phyloP scores from a whole-genome alignment of 2,329 filamentous ascomycete genomes.

The Colletotrichum nymphaeae region DNA sequence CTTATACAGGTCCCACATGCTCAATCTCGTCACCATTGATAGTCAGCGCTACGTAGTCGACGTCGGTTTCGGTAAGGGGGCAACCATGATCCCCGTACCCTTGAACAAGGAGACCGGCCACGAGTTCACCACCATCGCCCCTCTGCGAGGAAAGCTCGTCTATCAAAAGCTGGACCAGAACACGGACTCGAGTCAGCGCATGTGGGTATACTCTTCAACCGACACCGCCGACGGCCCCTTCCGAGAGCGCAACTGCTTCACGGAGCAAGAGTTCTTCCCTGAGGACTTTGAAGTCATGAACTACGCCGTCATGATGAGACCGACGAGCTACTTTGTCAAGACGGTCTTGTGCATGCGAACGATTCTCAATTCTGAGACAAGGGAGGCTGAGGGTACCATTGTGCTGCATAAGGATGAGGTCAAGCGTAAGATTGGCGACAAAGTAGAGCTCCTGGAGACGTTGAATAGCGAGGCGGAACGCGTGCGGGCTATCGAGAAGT shows the following conservation, averaged over 20 bases:
- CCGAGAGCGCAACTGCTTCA: constrained; percentile 62
- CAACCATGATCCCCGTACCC: constrained; percentile 45
- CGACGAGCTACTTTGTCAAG: constrained; percentile 51
- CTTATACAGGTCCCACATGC: constrained; percentile 64
- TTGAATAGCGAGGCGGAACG: constrained; percentile 61
- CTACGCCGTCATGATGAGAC: constrained; percentile 48
- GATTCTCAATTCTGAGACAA: constrained; percentile 38
- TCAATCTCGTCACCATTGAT: constrained; percentile 67
- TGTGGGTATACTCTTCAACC: constrained; percentile 53
- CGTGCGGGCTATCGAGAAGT: constrained; percentile 58
- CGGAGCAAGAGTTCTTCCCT: constrained; percentile 59
- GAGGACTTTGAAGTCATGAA: constrained; percentile 62
- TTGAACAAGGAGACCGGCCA: constrained; percentile 39
- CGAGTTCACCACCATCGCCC: constrained; percentile 52
- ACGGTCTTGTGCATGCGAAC: constrained; percentile 49
- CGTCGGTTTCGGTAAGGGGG: constrained; percentile 69
- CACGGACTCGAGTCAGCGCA: constrained; percentile 46
- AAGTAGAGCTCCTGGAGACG: constrained; percentile 53
- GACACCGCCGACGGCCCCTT: constrained; percentile 47
- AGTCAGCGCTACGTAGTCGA: constrained; percentile 63
- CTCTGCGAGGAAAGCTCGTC: constrained; percentile 57
- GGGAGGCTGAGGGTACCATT: constrained; percentile 48
- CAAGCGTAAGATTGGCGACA: constrained; percentile 52
- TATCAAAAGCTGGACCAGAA: constrained; percentile 45
- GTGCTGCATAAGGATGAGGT: constrained; percentile 57